phyloP scores from a whole-genome alignment of 2,329 filamentous ascomycete genomes.

The Alternaria gansuensis region DNA sequence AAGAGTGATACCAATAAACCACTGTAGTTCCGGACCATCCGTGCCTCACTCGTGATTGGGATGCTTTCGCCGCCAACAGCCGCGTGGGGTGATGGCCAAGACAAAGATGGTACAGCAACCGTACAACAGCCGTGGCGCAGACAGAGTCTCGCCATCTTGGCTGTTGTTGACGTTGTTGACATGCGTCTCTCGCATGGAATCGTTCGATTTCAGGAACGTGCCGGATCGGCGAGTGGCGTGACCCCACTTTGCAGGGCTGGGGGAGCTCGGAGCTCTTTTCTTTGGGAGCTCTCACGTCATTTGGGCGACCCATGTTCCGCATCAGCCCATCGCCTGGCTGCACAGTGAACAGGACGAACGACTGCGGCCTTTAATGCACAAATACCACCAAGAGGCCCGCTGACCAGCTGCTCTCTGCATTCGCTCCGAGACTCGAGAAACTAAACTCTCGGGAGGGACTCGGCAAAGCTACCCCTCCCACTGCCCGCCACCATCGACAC shows the following conservation, averaged over 20 bases:
- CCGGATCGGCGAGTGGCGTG: slow-evolving; percentile 24
- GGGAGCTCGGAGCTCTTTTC: slow-evolving; percentile 32
- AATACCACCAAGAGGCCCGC: not conserved
- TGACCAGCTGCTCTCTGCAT: slow-evolving; percentile 2
- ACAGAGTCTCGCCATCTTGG: not conserved
- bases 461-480: slow-evolving; percentile 27
- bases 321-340: slow-evolving; percentile 20
- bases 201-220: slow-evolving; percentile 1
- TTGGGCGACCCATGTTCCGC: slow-evolving; percentile 16
- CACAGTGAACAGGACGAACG: slow-evolving; percentile 5
- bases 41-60: not conserved
- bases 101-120: not conserved
- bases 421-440: not conserved
- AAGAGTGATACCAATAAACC: slow-evolving; percentile 12
- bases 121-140: not conserved
- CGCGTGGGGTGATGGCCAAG: slow-evolving; percentile 7
- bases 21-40: not conserved
- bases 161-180: not conserved
- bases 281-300: slow-evolving; percentile 32
- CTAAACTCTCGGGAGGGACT: slow-evolving; percentile 1
- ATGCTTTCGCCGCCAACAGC: slow-evolving; percentile 5
- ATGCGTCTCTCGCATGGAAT: not conserved
- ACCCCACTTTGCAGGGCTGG: slow-evolving; percentile 24
- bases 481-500: slow-evolving; percentile 19
- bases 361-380: not conserved